phyloP scores from a whole-genome alignment of 2,329 filamentous ascomycete species.

The Colletotrichum kahawae region DNA sequence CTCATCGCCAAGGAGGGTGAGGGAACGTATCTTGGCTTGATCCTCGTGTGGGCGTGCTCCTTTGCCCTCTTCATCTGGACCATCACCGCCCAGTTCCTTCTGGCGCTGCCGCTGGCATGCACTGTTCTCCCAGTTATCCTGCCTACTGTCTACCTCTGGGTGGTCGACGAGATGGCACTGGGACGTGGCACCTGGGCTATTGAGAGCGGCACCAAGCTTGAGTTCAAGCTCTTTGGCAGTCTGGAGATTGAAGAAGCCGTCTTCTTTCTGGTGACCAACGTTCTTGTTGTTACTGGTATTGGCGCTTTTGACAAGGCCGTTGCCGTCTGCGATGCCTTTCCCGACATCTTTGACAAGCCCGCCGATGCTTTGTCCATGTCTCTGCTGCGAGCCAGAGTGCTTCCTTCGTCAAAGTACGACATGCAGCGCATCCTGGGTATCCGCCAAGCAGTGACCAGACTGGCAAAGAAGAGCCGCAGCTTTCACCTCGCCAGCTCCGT shows the following conservation, averaged over 20 bases:
- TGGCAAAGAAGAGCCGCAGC: constrained; percentile 71
- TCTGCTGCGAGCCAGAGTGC: constrained; percentile 56
- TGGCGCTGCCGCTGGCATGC: constrained; percentile 62
- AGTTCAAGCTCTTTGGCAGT: constrained; percentile 64
- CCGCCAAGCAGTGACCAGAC: constrained; percentile 59
- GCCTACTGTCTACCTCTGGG: constrained; percentile 74
- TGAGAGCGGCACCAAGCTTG: constrained; percentile 69
- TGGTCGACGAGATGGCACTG: constrained; percentile 73
- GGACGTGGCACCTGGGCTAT: constrained; percentile 76
- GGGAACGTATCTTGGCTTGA: constrained; percentile 72
- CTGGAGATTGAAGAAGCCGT: constrained; percentile 77
- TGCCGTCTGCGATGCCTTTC: constrained; percentile 69
- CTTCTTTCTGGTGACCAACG: constrained; percentile 76
- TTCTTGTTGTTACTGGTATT: constrained; percentile 71
- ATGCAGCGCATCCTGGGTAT: constrained; percentile 62
- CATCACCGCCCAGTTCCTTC: constrained; percentile 67
- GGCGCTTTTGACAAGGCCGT: constrained; percentile 73
- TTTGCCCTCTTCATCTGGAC: constrained; percentile 69
- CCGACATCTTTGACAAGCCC: constrained; percentile 56
- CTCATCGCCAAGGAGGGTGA: constrained; percentile 50
- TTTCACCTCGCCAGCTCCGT: constrained; percentile 76
- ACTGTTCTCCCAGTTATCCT: constrained; percentile 64
- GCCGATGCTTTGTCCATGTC: constrained; percentile 49
- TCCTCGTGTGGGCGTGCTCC: constrained; percentile 71
- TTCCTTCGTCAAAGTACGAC: constrained; percentile 56